phyloP scores from a whole-genome alignment of 208 protist species.

The Lotmaria passim region DNA sequence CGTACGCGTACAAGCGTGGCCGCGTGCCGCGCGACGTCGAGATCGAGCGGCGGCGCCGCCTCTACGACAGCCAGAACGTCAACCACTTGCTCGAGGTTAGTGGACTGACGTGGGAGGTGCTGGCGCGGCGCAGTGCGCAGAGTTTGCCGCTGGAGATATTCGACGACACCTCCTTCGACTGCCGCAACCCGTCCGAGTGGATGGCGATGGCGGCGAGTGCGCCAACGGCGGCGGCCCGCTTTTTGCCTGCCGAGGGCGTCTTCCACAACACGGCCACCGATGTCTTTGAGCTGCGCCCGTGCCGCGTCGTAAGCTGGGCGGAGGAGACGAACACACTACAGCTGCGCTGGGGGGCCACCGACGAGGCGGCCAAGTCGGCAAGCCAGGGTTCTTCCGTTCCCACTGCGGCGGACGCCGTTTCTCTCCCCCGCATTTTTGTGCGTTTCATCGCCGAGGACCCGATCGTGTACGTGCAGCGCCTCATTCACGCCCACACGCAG shows the following conservation, averaged over 20 bases:
- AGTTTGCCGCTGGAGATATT: slow-evolving; percentile 94
- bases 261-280: slow-evolving; percentile 41
- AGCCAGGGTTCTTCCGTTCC: background rate
- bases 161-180: slow-evolving; percentile 96
- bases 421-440: slow-evolving; percentile 87
- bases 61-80: slow-evolving; percentile 88
- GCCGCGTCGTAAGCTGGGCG: slow-evolving; percentile 85
- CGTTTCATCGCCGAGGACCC: slow-evolving; percentile 91
- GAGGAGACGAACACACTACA: slow-evolving; percentile 70
- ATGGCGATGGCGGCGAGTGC: slow-evolving; percentile 80
- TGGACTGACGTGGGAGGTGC: slow-evolving; percentile 66
- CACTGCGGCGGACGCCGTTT: slow-evolving; percentile 24
- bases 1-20: slow-evolving; percentile 89
- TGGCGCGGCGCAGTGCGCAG: slow-evolving; percentile 65
- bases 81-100: slow-evolving; percentile 76
- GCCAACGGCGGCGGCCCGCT: slow-evolving; percentile 48
- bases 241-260: slow-evolving; percentile 87
- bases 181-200: slow-evolving; percentile 90
- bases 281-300: slow-evolving; percentile 69
- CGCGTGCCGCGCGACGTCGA: slow-evolving; percentile 94
- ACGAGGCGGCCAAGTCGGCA: background rate
- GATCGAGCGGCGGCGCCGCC: slow-evolving; percentile 94
- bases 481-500: slow-evolving; percentile 80
- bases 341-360: slow-evolving; percentile 73
- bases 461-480: slow-evolving; percentile 86